Base-by-base conservation (phyloP, 352 stramenopile genomes). In the Globisporangium canariense region DNA sequence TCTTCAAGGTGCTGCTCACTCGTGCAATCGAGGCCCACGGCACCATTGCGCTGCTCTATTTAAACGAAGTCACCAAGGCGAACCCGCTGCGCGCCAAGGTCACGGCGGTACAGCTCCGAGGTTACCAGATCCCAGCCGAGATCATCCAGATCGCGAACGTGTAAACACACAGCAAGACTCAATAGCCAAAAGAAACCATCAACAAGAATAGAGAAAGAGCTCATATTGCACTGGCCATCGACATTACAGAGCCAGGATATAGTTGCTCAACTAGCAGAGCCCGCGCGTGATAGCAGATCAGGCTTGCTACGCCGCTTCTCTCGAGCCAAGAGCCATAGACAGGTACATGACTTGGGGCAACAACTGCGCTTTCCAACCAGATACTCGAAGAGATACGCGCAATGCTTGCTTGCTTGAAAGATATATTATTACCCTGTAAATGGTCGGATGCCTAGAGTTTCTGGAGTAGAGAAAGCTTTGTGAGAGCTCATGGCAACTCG, bases 41-140 rank as follows among this genome's bases (percentile, higher is more conserved):
- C 45, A 79, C 76, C 7, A 68, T 95, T 36, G 78, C 74, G 47
- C 58, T 95, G 50, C 49, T 92, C 46, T 95, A 95, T 62, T 49
- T 95, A 36, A 86, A 89, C 65, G 78, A 93, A 71, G 77, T 90
- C 45, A 87, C 81, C 40, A 87, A 91, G 54, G 81, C 87, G 22
- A 95, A 95, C 57, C 87, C 87, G 60, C 67, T 95, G 47, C 85
- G 85, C 36, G 87, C 87, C 6, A 80, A 76, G 30, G 71, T 86
- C 30, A 91, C 85, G 25, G 79, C 84, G 6, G 62, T 91, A 10
- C 87, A 95, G 68, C 76, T 95, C 28, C 68, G 59, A 1, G 82
- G 85, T 11, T 95, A 95, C 60, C 62, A 73, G 28, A 76, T 94
- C 36, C 68, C 82, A 20, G 55, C 60, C 18, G 60, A 76, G 2